A percentile compares a stretch with the other conserved stretches of the same genome.
These are phyloP conservation scores for Gonium pectorale DNA, from an alignment of 139 green algal species.

Conservation along the genomic window DNA sequence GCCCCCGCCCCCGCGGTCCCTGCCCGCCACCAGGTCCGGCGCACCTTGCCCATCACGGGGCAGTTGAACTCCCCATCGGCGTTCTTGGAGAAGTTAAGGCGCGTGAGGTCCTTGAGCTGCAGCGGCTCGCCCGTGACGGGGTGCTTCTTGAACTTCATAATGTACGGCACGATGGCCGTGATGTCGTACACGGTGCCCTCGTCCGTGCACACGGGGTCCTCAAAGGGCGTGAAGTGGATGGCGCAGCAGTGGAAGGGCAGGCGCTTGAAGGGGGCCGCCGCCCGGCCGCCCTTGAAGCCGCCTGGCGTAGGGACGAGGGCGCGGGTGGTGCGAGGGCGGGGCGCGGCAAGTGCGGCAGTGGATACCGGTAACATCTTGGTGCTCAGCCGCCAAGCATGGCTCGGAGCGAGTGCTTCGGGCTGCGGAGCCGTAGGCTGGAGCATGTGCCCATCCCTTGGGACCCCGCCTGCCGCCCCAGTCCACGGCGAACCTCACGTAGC, in stretches of 20 bases:
- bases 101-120: constrained; percentile 88
- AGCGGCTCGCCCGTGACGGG: constrained; percentile 87
- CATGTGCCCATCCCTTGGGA: too few relatives aligned
- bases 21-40: too few relatives aligned
- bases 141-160: constrained; percentile 87
- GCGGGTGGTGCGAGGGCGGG: too few relatives aligned
- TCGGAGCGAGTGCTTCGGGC: too few relatives aligned
- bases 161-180: constrained; percentile 81
- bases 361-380: too few relatives aligned
- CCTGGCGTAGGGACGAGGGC: neutral
- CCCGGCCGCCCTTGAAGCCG: constrained; percentile 39
- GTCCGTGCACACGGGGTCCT: constrained; percentile 91
- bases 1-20: too few relatives aligned
- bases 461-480: too few relatives aligned
- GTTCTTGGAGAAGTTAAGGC: constrained; percentile 96
- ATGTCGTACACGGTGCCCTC: constrained; percentile 78
- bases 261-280: constrained; percentile 72
- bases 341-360: too few relatives aligned
- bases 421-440: too few relatives aligned
- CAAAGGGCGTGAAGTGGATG: constrained; percentile 93
- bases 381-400: too few relatives aligned
- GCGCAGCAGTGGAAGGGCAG: constrained; percentile 96
- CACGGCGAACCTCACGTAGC: too few relatives aligned
- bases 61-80: constrained; percentile 86
- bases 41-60: constrained; percentile 91